Conservation (phyloP, 1,139 yeast genomes). For the Yamadazyma epiphylla region DNA sequence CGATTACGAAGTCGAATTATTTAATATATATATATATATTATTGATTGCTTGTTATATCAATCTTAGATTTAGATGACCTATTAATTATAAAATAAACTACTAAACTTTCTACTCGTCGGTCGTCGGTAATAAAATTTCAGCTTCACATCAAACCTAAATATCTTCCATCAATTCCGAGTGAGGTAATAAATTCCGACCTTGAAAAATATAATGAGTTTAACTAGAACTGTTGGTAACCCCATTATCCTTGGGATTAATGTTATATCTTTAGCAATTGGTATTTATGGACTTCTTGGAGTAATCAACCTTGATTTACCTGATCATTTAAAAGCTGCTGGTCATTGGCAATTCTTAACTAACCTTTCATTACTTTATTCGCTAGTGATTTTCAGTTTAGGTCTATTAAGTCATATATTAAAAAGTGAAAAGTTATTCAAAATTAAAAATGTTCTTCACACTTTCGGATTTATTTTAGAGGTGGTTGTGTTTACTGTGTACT, state of each 20-base stretch:
- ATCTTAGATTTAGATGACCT: too few relatives aligned
- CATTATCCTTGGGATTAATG: constrained; percentile 20
- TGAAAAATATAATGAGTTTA: not conserved
- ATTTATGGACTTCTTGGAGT: constrained; percentile 22
- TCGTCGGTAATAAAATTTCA: too few relatives aligned
- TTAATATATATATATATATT: too few relatives aligned
- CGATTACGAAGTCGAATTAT: too few relatives aligned
- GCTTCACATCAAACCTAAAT: too few relatives aligned
- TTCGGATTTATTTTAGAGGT: constrained; percentile 54
- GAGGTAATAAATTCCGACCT: too few relatives aligned
- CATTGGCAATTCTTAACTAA: constrained; percentile 69
- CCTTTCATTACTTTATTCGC: constrained; percentile 47
- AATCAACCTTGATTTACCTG: constrained; percentile 30
- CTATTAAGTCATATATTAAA: constrained; percentile 32
- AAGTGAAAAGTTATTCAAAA: constrained; percentile 18
- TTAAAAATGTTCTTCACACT: constrained; percentile 44
- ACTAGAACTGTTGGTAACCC: constrained; percentile 31
- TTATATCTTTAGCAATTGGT: constrained; percentile 27
- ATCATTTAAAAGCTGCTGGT: constrained; percentile 49
- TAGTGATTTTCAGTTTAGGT: constrained; percentile 41
- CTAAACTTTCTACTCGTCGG: too few relatives aligned
- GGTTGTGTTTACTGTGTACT: constrained; percentile 58
- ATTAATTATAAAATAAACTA: too few relatives aligned
- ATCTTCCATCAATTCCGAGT: too few relatives aligned
- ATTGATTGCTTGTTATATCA: too few relatives aligned